Evolutionary conservation across 768 basidiomycete genomes (phyloP).

Genomic region (Lactarius tabidus): DNA sequence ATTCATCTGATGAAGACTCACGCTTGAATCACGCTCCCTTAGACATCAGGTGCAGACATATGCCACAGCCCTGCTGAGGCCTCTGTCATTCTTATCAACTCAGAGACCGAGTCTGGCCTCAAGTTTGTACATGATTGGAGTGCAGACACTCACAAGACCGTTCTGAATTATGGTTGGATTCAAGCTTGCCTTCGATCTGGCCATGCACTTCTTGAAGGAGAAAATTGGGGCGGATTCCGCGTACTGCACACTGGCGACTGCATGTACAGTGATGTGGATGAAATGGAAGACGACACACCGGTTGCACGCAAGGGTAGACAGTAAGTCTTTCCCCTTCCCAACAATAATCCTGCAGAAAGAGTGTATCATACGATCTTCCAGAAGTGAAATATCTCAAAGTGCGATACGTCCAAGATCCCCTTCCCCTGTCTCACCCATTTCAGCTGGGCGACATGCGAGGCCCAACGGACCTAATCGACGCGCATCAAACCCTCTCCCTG

Average conservation of each 20-base stretch:
- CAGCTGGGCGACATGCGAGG: neutral
- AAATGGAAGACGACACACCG: neutral
- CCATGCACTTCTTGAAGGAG: conserved; percentile 42
- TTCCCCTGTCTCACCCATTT: conserved; percentile 1
- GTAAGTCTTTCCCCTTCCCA: neutral
- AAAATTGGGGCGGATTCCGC: conserved; percentile 47
- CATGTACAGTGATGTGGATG: conserved; percentile 20
- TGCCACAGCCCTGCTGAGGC: conserved; percentile 49
- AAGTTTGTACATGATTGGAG: conserved; percentile 59
- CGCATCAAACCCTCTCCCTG: neutral
- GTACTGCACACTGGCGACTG: conserved; percentile 25
- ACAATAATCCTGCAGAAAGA: neutral
- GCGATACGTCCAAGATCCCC: neutral
- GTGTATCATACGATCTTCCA: neutral
- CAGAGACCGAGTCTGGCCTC: conserved; percentile 46
- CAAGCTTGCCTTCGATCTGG: conserved; percentile 41
- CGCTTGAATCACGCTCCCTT: neutral
- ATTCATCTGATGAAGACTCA: neutral
- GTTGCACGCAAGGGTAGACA: neutral
- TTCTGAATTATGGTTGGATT: conserved; percentile 55
- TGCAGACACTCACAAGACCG: conserved; percentile 42
- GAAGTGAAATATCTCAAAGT: neutral
- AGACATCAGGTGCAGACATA: conserved; percentile 57
- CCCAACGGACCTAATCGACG: neutral
- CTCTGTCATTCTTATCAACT: conserved; percentile 56